Percentiles rank a stretch among this genome's conserved stretches.
Evolutionary conservation across 352 stramenopile genomes (phyloP).

Genomic region (Pythium sp.): DNA sequence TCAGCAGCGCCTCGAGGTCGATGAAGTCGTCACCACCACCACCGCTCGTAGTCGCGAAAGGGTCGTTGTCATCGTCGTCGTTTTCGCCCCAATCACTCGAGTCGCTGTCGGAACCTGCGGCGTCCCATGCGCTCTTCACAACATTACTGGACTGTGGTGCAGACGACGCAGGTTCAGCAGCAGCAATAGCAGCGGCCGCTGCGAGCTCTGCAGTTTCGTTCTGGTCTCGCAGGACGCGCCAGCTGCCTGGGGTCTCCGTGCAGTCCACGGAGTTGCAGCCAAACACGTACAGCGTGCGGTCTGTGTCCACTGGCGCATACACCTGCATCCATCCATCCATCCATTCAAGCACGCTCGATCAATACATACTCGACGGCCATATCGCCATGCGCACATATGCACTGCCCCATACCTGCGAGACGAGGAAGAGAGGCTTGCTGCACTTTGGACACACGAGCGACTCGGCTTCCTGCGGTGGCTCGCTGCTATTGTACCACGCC

Average conservation of each 20-base stretch:
- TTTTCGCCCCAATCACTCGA: conserved; percentile 74
- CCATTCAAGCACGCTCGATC: neutral
- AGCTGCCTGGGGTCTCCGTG: conserved; percentile 56
- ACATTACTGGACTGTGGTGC: conserved; percentile 12
- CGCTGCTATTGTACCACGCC: conserved; percentile 46
- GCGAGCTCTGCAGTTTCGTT: conserved; percentile 13
- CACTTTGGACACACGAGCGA: conserved; percentile 61
- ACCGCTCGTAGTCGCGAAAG: conserved; percentile 12
- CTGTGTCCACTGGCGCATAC: conserved; percentile 69
- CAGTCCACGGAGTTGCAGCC: conserved; percentile 82
- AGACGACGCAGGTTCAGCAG: neutral
- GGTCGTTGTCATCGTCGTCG: conserved; percentile 33
- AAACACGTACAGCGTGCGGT: conserved; percentile 82
- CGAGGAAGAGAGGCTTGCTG: conserved; percentile 52
- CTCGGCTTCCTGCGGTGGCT: conserved; percentile 34
- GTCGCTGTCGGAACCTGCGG: conserved; percentile 34
- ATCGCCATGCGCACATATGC: neutral
- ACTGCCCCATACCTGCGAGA: conserved; percentile 39
- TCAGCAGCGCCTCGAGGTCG: conserved; percentile 65
- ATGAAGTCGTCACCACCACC: conserved; percentile 23
- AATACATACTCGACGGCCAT: neutral
- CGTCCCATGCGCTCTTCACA: conserved; percentile 24
- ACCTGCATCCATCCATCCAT: conserved; percentile 32
- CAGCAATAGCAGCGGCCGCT: neutral
- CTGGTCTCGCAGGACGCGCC: conserved; percentile 74